Percentiles rank a stretch among this genome's conserved stretches.
phyloP scores from a whole-genome alignment of 192 early-diverging fungal species.

The Pilobolus umbonatus region DNA sequence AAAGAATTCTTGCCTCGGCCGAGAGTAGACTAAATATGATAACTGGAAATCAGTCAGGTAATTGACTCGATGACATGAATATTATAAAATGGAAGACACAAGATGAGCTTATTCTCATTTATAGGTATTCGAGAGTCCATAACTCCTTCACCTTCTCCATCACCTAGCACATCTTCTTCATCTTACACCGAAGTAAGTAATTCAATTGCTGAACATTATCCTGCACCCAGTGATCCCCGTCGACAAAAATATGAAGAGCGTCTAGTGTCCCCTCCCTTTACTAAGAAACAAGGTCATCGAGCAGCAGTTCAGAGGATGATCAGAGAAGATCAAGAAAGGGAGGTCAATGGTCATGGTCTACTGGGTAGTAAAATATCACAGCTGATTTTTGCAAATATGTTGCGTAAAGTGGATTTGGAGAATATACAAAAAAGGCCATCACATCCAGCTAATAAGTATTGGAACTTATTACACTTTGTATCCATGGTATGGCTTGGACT shows the following conservation, averaged over 20 bases:
- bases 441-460: constrained; percentile 39
- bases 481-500: constrained; percentile 39
- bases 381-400: not conserved
- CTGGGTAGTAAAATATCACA: constrained; percentile 1
- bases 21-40: constrained; percentile 29
- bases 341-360: not conserved
- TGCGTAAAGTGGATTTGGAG: not conserved
- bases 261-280: constrained; percentile 19
- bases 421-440: not conserved
- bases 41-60: constrained; percentile 33
- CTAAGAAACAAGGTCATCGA: constrained; percentile 22
- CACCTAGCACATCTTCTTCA: constrained; percentile 6
- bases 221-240: not conserved
- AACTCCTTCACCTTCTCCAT: constrained; percentile 13
- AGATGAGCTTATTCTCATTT: not conserved
- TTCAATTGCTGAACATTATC: constrained; percentile 7
- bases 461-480: constrained; percentile 49
- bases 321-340: constrained; percentile 7
- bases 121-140: not conserved
- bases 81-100: not conserved
- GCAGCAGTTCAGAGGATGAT: constrained; percentile 18
- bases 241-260: constrained; percentile 6
- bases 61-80: not conserved
- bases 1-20: constrained; percentile 28
- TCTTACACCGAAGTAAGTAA: not conserved